A percentile compares a stretch with the other conserved stretches of the same genome.
phyloP scores from a whole-genome alignment of 129 eudicot genomes.

The Cynara cardunculus region DNA sequence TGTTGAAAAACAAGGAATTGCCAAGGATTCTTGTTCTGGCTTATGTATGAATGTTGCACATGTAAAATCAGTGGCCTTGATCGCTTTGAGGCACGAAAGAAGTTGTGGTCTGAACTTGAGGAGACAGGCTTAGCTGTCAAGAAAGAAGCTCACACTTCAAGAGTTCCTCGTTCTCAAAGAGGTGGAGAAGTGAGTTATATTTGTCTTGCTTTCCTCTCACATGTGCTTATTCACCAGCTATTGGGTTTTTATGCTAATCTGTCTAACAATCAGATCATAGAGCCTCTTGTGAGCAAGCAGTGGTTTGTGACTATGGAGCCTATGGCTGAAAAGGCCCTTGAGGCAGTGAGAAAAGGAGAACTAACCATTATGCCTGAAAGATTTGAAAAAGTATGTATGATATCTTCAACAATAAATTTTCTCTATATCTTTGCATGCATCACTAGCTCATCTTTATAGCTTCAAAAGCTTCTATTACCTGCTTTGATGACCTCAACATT shows the following conservation, averaged over 20 bases:
- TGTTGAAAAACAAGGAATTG: not conserved
- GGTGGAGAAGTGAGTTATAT: slow-evolving; percentile 85
- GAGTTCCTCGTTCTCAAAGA: slow-evolving; percentile 95
- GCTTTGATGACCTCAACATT: not conserved
- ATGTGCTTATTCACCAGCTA: not conserved
- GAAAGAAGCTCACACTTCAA: slow-evolving; percentile 72
- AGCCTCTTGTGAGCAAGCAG: slow-evolving; percentile 92
- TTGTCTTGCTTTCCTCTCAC: not conserved
- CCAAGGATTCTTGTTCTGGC: slow-evolving; percentile 11
- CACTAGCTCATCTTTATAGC: not conserved
- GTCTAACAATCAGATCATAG: slow-evolving; percentile 63
- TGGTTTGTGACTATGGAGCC: slow-evolving; percentile 99
- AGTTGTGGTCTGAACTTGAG: slow-evolving; percentile 88
- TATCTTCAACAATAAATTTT: not conserved
- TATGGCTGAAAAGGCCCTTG: slow-evolving; percentile 87
- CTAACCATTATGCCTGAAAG: slow-evolving; percentile 88
- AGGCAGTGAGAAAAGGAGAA: slow-evolving; percentile 79
- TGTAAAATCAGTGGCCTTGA: slow-evolving; percentile 73
- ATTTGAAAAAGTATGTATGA: slow-evolving; percentile 72
- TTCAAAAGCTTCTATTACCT: not conserved
- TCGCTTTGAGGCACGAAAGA: slow-evolving; percentile 92
- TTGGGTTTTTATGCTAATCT: slow-evolving; percentile 4
- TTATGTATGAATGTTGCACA: not conserved
- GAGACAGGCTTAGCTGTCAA: slow-evolving; percentile 83
- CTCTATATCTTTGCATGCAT: not conserved